Percentiles rank a stretch among this genome's conserved stretches.
Evolutionary conservation across 108 stramenopile genomes (phyloP).

Genomic region (Nitzschia sp.): DNA sequence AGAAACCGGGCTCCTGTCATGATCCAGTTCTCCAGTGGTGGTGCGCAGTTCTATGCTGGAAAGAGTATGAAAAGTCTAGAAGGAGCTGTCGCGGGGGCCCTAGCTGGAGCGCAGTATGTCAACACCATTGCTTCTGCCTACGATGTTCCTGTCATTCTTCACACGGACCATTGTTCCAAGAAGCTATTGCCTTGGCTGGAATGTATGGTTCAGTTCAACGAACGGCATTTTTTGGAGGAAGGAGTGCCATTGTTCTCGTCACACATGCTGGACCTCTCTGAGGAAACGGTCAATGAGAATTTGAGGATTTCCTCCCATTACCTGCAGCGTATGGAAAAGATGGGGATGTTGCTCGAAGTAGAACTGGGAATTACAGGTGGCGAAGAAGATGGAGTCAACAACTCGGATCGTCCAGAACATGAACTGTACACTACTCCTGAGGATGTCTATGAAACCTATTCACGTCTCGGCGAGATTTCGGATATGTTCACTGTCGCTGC

Average conservation of each 20-base stretch:
- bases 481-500: slow-evolving; percentile 89
- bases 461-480: slow-evolving; percentile 61
- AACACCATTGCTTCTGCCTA: slow-evolving; percentile 91
- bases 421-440: slow-evolving; percentile 94
- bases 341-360: slow-evolving; percentile 87
- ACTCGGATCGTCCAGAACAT: slow-evolving; percentile 72
- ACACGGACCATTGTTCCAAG: slow-evolving; percentile 94
- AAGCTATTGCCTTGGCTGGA: slow-evolving; percentile 92
- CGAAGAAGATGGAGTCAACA: slow-evolving; percentile 95
- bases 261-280: slow-evolving; percentile 95
- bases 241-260: slow-evolving; percentile 92
- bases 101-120: slow-evolving; percentile 89
- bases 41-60: slow-evolving; percentile 89
- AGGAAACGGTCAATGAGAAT: slow-evolving; percentile 92
- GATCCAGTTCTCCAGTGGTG: slow-evolving; percentile 87
- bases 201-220: slow-evolving; percentile 80
- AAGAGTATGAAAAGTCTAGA: slow-evolving; percentile 83
- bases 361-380: slow-evolving; percentile 95
- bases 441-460: slow-evolving; percentile 79
- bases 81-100: slow-evolving; percentile 82
- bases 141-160: slow-evolving; percentile 92
- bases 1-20: slow-evolving; percentile 89
- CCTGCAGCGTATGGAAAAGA: slow-evolving; percentile 77
- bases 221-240: slow-evolving; percentile 70
- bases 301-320: slow-evolving; percentile 88